Conservation (phyloP, 768 basidiomycete genomes). For the Collybia sordida region DNA sequence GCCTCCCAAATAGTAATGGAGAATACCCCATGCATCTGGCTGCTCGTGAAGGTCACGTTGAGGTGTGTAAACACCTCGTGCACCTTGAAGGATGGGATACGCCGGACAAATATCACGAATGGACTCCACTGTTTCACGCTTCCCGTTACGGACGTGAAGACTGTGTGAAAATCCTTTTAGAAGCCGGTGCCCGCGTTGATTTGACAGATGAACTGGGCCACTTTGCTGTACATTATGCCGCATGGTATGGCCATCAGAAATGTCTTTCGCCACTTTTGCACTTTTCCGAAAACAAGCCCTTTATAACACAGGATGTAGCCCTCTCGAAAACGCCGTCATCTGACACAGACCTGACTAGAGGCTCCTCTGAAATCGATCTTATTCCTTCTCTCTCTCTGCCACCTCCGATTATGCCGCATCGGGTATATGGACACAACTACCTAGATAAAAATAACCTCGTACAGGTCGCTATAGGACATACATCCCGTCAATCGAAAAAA, state of each 20-base stretch:
- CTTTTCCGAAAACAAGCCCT: constrained; percentile 33
- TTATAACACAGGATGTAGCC: constrained; percentile 17
- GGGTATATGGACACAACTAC: constrained; percentile 96
- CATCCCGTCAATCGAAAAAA: constrained; percentile 36
- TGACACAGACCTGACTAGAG: constrained; percentile 33
- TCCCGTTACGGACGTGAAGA: constrained; percentile 78
- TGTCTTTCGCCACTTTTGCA: constrained; percentile 64
- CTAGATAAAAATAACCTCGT: constrained; percentile 85
- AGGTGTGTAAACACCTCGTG: constrained; percentile 79
- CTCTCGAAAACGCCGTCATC: constrained; percentile 39
- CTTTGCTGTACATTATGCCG: constrained; percentile 88
- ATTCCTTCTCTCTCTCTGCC: constrained; percentile 96
- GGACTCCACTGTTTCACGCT: constrained; percentile 97
- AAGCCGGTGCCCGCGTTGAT: constrained; percentile 76
- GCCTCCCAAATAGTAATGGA: constrained; percentile 89
- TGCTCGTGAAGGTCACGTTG: constrained; percentile 85
- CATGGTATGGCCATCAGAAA: constrained; percentile 88
- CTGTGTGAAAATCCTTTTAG: constrained; percentile 77
- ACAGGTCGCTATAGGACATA: constrained; percentile 80
- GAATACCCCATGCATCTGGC: constrained; percentile 97
- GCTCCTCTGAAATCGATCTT: constrained; percentile 75
- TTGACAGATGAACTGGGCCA: constrained; percentile 83
- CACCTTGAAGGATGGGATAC: constrained; percentile 77
- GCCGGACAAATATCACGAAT: constrained; percentile 96
- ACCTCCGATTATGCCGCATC: constrained; percentile 97